Percentiles rank a stretch among this genome's conserved stretches.
Evolutionary conservation across 1,284 basidiomycete species (phyloP).

Genomic region (Porogramme epimiltina): DNA sequence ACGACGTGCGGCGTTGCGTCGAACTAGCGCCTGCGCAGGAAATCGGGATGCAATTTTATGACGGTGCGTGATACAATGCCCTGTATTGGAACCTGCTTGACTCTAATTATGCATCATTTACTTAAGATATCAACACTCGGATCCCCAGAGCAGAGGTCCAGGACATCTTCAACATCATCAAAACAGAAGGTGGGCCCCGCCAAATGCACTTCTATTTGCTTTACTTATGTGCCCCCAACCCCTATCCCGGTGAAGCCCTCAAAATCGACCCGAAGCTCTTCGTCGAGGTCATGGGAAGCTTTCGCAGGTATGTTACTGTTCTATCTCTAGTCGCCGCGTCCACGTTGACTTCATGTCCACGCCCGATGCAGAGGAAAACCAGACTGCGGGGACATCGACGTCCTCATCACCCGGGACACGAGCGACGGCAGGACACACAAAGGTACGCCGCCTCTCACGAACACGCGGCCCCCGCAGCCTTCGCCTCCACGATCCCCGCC

Average conservation of each 20-base stretch:
- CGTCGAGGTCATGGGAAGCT: constrained; percentile 90
- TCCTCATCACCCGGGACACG: constrained; percentile 78
- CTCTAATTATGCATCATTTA: neutral
- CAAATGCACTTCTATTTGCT: neutral
- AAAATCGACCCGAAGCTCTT: constrained; percentile 71
- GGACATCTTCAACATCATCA: constrained; percentile 72
- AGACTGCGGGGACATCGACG: constrained; percentile 88
- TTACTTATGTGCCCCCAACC: neutral
- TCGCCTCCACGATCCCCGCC: too few species aligned
- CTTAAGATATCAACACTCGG: constrained; percentile 74
- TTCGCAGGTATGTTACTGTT: constrained; percentile 56
- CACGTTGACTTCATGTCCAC: too few species aligned
- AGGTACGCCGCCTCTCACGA: constrained; percentile 48
- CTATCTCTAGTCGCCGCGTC: too few species aligned
- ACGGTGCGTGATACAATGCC: constrained; percentile 48
- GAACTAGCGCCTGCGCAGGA: constrained; percentile 66
- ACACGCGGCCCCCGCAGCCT: too few species aligned
- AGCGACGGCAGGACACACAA: constrained; percentile 74
- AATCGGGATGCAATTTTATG: constrained; percentile 79
- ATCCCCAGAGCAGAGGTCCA: constrained; percentile 84
- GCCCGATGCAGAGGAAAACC: constrained; percentile 57
- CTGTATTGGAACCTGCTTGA: neutral
- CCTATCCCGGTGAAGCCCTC: constrained; percentile 48
- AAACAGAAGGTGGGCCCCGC: constrained; percentile 55
- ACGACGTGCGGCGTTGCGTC: constrained; percentile 73